Conservation (phyloP, 352 stramenopile species). For the Pythium graminicola region DNA sequence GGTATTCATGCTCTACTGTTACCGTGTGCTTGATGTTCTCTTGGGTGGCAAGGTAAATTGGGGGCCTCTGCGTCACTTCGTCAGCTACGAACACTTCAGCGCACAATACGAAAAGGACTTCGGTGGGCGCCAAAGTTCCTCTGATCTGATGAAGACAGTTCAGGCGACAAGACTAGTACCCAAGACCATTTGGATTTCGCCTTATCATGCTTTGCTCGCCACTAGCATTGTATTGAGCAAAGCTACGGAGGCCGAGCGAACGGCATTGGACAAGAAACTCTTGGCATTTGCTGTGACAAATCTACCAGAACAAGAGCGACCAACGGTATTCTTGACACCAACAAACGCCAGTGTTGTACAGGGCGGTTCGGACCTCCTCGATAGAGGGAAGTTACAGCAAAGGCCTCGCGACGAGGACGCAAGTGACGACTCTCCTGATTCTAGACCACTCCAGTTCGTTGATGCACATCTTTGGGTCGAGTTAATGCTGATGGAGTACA, state of each 20-base stretch:
- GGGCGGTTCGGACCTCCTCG: background rate
- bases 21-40: constrained; percentile 72
- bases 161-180: constrained; percentile 28
- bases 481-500: constrained; percentile 89
- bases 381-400: background rate
- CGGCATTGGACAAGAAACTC: constrained; percentile 56
- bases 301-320: constrained; percentile 50
- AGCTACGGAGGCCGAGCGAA: constrained; percentile 52
- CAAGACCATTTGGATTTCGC: constrained; percentile 78
- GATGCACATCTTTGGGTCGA: constrained; percentile 77
- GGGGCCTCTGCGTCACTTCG: constrained; percentile 48
- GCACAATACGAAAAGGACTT: constrained; percentile 39
- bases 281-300: constrained; percentile 58
- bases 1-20: constrained; percentile 88
- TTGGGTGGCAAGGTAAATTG: constrained; percentile 50
- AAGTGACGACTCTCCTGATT: constrained; percentile 1
- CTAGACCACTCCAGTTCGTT: constrained; percentile 39
- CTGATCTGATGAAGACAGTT: constrained; percentile 12
- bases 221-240: constrained; percentile 70
- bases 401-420: constrained; percentile 12
- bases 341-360: background rate
- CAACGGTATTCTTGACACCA: constrained; percentile 35
- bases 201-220: constrained; percentile 61
- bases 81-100: constrained; percentile 53
- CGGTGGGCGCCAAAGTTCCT: constrained; percentile 3